Base-by-base conservation (phyloP, 495 filamentous ascomycete genomes). In the Aspergillus steynii region DNA sequence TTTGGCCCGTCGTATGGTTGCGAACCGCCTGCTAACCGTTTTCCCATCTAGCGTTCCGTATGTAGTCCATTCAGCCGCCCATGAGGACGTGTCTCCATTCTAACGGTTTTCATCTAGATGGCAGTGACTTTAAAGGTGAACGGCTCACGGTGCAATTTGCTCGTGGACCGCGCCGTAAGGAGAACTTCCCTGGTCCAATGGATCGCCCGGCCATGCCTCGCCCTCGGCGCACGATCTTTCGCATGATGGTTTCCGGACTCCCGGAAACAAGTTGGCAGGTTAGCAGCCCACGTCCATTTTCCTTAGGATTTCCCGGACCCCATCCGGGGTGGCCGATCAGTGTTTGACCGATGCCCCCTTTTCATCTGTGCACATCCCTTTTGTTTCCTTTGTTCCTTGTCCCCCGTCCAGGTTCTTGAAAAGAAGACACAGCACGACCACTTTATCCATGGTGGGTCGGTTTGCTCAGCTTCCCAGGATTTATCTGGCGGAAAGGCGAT, bases 211-310 rank as follows among this genome's bases (percentile, higher is more conserved):
- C 65, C 62, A 86, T 89, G 68, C 95, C 95, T 65, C 93, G 96
- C 68, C 94, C 95, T 47, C 87, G 95, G 65, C 93, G 95, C 72
- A 99, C 96, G 67, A 87, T 91, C 60, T 92, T 90, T 75, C 92
- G 95, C 72, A 97, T 99, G 95, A 87, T 92, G 76, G 93, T 99
- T 68, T 90, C 90, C 84, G 93, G 93, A 80, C 93, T 99, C 79
- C 93, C 94, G 70, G 96, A 98, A 83, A 98, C 96, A 82, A 97
- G 93, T 86, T 99, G 95, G 95, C 95, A 99, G 95, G 95, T 99
- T 90, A 96, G 95, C 90, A 88, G 71, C 77, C 75, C 79, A 81
- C 61, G 74, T 77, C 80, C 82, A 80, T 80, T 86, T 83, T 74
- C 74, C 79, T 81, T 62, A 65, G 70, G 72, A 71, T 65, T 50